Conservation (phyloP, 352 stramenopile species). For the Pythium guiyangense region DNA sequence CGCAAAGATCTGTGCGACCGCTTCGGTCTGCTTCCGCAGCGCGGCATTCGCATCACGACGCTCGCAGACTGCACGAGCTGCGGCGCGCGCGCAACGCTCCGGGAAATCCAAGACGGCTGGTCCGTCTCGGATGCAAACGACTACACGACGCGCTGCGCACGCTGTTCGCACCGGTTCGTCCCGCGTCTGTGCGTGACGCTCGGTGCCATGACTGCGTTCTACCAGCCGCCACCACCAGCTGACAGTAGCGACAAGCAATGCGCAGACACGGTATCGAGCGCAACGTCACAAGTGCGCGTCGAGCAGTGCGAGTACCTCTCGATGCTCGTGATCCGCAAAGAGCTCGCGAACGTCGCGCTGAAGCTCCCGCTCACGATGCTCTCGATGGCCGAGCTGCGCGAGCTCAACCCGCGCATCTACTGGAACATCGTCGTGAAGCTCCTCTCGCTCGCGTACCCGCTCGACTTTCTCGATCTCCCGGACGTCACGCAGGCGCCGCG, state of each 20-base stretch:
- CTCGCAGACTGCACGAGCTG: constrained; percentile 36
- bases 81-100: constrained; percentile 21
- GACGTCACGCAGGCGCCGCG: constrained; percentile 11
- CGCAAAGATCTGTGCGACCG: constrained; percentile 37
- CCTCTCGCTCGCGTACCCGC: constrained; percentile 30
- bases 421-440: constrained; percentile 61
- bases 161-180: constrained; percentile 26
- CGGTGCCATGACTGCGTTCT: constrained; percentile 25
- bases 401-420: constrained; percentile 39
- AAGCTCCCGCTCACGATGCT: constrained; percentile 36
- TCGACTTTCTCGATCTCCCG: constrained; percentile 43
- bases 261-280: background rate
- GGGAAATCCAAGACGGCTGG: constrained; percentile 32
- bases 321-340: constrained; percentile 37
- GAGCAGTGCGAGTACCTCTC: constrained; percentile 47
- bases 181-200: constrained; percentile 34
- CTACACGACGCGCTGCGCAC: constrained; percentile 31
- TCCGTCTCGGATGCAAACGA: constrained; percentile 26
- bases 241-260: background rate
- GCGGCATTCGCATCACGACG: constrained; percentile 32
- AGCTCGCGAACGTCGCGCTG: constrained; percentile 31
- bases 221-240: constrained; percentile 2
- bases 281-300: constrained; percentile 10
- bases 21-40: constrained; percentile 33
- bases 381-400: constrained; percentile 27